Conservation (phyloP, 345 rosid genomes). For the Cardamine occulta region DNA sequence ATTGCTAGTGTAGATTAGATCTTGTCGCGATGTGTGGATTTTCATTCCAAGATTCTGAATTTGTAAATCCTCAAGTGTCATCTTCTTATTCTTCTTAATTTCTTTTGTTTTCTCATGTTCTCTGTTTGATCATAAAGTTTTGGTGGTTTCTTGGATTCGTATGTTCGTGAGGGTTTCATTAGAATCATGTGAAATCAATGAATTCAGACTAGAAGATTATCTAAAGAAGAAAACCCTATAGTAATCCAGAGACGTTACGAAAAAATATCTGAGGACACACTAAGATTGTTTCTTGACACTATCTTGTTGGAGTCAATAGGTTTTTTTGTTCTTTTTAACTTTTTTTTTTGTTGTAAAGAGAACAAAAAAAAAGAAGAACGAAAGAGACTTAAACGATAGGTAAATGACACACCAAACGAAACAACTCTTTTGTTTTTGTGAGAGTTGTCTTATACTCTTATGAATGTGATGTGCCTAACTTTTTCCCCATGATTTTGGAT, state of each 20-base stretch:
- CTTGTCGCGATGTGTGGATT: background rate
- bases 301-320: constrained; percentile 12
- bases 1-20: background rate
- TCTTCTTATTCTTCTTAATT: no score
- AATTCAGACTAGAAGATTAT: background rate
- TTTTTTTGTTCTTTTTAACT: background rate
- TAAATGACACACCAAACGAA: constrained; percentile 29
- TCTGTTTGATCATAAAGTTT: background rate
- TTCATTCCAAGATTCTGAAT: background rate
- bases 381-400: constrained; percentile 18
- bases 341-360: background rate
- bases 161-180: background rate
- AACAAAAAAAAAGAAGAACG: background rate
- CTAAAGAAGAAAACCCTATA: background rate
- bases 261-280: constrained; percentile 1
- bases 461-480: constrained; percentile 40
- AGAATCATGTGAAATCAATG: background rate
- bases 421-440: constrained; percentile 38
- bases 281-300: constrained; percentile 17
- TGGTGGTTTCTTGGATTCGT: background rate
- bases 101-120: background rate
- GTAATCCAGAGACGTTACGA: background rate
- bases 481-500: constrained; percentile 32
- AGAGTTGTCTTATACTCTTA: constrained; percentile 38
- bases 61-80: background rate